Conservation (phyloP, 257 asterid genomes). For the Henckelia pumila region DNA sequence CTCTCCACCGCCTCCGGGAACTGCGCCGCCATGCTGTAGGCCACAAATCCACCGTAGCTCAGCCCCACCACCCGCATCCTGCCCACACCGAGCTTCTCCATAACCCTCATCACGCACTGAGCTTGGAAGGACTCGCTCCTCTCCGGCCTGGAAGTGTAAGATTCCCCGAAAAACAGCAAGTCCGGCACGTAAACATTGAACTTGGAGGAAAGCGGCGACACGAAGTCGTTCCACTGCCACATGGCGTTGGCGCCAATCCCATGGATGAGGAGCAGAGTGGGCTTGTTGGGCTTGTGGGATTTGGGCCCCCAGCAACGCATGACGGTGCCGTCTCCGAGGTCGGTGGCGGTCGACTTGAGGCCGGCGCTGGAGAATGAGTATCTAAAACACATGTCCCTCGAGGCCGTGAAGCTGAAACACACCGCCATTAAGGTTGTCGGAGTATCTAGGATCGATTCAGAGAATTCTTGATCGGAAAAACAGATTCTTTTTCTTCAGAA, state of each 20-base stretch:
- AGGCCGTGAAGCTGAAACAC: conserved; percentile 71
- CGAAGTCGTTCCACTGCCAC: conserved; percentile 88
- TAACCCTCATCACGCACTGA: conserved; percentile 54
- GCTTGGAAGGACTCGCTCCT: conserved; percentile 70
- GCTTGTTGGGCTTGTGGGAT: conserved; percentile 43
- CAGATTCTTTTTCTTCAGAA: too few species aligned
- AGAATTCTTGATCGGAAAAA: not conserved
- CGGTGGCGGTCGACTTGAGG: conserved; percentile 51
- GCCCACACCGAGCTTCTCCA: conserved; percentile 60
- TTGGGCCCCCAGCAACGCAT: conserved; percentile 81
- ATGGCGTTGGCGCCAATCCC: conserved; percentile 88
- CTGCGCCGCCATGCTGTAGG: conserved; percentile 67
- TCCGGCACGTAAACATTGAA: conserved; percentile 83
- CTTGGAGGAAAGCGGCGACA: conserved; percentile 56
- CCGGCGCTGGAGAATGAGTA: conserved; percentile 68
- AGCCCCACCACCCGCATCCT: conserved; percentile 59
- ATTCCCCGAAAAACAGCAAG: conserved; percentile 69
- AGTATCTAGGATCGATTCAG: not conserved
- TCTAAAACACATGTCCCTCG: conserved; percentile 51
- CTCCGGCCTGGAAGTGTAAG: conserved; percentile 56
- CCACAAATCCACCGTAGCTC: conserved; percentile 90
- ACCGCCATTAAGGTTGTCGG: conserved; percentile 22
- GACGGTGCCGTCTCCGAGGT: conserved; percentile 59
- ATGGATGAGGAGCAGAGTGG: conserved; percentile 61
- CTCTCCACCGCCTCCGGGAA: conserved; percentile 69